Evolutionary conservation across 495 filamentous ascomycete genomes (phyloP), one percentile per base, ranked within the genome.

Genomic region (Tuber borchii): DNA sequence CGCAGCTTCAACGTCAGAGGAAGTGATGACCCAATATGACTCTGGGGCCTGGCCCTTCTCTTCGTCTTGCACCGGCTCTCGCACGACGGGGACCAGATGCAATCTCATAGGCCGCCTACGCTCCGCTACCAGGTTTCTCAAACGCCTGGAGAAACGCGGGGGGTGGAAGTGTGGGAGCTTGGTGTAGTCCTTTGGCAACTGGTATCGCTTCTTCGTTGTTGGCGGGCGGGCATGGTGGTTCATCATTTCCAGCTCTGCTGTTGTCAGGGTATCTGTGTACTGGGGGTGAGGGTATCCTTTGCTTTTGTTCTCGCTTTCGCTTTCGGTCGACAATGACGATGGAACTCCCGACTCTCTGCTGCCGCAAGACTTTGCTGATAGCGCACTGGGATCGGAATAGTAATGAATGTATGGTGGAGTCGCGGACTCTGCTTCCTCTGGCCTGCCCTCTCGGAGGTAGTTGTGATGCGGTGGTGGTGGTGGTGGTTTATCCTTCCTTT

Each of bases 91-190:
- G 37, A 73, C 45, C 34, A 78, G 69, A 45, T 71, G 44, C 17
- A 79, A 48, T 44, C 74, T 74, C 78, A 79, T 75, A 4, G 78
- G 78, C 42, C 61, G 70, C n/a, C 78, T 76, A 42, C 78, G 78
- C 70, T 79, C 78, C 37, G 76, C 77, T 31, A 79, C 73, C 31
- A 79, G 69, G 39, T 46, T 71, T 46, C 78, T 74, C 40, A 79
- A 68, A 45, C 78, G 73, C 34, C 73, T 61, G 1, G 78, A 79
- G 70, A 79, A 79, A 17, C 78, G 78, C 10, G 78, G 78, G 16
- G 78, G 78, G 45, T 79, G 78, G 70, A 79, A 79, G 65, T 79
- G 78, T 31, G 78, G 78, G 39, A 79, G 73, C 65, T 79, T 75
- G 34, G 78, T 46, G 61, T 79, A 79, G 48, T 69, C 76, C 22